Conservation (phyloP, 805 yeast genomes). For the Suhomyces sp. region DNA sequence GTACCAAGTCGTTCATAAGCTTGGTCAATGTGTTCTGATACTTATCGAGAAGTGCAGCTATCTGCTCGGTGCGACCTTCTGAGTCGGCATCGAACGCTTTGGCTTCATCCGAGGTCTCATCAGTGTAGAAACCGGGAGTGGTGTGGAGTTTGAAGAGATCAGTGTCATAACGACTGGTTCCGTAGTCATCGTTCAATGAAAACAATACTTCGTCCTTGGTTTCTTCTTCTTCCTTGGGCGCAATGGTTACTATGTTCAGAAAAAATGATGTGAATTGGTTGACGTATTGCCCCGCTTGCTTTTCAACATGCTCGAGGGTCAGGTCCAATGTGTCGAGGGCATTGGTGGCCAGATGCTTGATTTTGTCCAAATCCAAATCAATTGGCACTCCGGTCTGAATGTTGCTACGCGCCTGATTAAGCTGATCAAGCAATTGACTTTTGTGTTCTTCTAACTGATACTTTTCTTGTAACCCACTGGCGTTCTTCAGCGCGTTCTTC, state of each 20-base stretch:
- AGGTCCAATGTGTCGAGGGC: slow-evolving; percentile 69
- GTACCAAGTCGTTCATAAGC: slow-evolving; percentile 65
- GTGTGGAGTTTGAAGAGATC: slow-evolving; percentile 42
- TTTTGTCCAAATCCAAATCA: slow-evolving; percentile 19
- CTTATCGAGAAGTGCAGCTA: slow-evolving; percentile 44
- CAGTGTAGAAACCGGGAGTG: slow-evolving; percentile 19
- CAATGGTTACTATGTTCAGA: slow-evolving; percentile 32
- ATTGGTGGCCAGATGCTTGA: slow-evolving; percentile 46
- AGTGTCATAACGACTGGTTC: slow-evolving; percentile 37
- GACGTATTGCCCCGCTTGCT: slow-evolving; percentile 59
- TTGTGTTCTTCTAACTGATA: slow-evolving; percentile 27
- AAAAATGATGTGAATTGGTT: slow-evolving; percentile 57
- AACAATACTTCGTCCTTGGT: slow-evolving; percentile 19
- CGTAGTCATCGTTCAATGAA: slow-evolving; percentile 23
- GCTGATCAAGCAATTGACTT: slow-evolving; percentile 26
- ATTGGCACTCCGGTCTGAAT: slow-evolving; percentile 18
- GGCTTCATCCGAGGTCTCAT: slow-evolving; percentile 11
- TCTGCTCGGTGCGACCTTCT: slow-evolving; percentile 43
- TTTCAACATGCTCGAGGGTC: slow-evolving; percentile 68
- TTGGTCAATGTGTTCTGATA: slow-evolving; percentile 49
- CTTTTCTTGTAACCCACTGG: slow-evolving; percentile 29
- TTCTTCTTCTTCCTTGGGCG: slow-evolving; percentile 13
- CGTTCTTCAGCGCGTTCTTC: slow-evolving; percentile 31
- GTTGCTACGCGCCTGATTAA: slow-evolving; percentile 23
- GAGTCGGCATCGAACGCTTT: slow-evolving; percentile 41